Evolutionary conservation across 352 stramenopile species (phyloP).

Genomic region (Phytophthora citrophthora): DNA sequence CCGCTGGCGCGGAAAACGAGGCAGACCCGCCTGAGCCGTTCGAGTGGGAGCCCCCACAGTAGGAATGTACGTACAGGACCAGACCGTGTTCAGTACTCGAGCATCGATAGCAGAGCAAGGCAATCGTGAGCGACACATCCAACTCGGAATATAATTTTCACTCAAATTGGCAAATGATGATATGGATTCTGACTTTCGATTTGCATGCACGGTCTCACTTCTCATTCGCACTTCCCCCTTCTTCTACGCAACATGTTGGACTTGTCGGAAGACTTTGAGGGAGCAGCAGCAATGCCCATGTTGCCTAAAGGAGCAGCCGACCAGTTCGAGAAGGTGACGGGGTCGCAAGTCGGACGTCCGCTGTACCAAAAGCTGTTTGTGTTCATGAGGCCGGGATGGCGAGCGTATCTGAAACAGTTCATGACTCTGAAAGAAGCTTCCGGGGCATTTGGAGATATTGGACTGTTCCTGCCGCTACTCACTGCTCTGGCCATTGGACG

Average conservation of each 20-base stretch:
- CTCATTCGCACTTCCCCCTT: conserved; percentile 14
- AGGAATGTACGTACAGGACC: conserved; percentile 36
- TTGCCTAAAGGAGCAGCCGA: conserved; percentile 33
- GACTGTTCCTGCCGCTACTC: conserved; percentile 93
- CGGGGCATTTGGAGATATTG: conserved; percentile 93
- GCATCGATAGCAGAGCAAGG: conserved; percentile 26
- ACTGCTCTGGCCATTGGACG: conserved; percentile 88
- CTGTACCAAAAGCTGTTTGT: conserved; percentile 62
- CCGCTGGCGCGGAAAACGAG: conserved; percentile 93
- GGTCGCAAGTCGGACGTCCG: conserved; percentile 52
- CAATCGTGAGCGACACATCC: conserved; percentile 25
- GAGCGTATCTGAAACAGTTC: conserved; percentile 67
- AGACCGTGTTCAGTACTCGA: conserved; percentile 22
- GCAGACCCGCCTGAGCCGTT: conserved; percentile 96
- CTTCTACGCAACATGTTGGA: conserved; percentile 14
- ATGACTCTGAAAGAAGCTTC: conserved; percentile 83
- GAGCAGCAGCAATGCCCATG: conserved; percentile 34
- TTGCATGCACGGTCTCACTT: conserved; percentile 16
- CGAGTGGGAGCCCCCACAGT: conserved; percentile 93
- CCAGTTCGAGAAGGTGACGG: conserved; percentile 51
- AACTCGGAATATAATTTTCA: conserved; percentile 45
- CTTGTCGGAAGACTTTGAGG: conserved; percentile 12
- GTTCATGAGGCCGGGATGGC: conserved; percentile 60
- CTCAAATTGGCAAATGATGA: conserved; percentile 19
- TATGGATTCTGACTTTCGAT: conserved; percentile 15